These are phyloP conservation scores for Sphagnum contortum DNA, from an alignment of 225 moss, liverwort and hornwort species.

Conservation along the genomic window DNA sequence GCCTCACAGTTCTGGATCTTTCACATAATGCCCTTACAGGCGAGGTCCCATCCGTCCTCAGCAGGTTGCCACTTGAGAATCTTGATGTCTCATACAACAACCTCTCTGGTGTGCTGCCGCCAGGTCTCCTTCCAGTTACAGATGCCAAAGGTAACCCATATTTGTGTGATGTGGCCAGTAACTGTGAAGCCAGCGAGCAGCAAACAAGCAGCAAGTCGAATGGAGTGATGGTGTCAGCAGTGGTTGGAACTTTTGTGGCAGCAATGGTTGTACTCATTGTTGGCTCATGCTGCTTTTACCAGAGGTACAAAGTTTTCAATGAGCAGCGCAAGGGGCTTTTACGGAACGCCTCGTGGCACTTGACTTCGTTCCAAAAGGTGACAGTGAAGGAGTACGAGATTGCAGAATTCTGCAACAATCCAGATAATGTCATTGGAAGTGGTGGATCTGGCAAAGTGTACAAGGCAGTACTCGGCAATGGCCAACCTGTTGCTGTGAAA, in stretches of 20 bases:
- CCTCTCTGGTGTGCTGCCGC: constrained; percentile 61
- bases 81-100: constrained; percentile 77
- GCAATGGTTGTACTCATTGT: constrained; percentile 53
- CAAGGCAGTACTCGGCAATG: constrained; percentile 37
- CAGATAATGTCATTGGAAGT: constrained; percentile 45
- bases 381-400: constrained; percentile 42
- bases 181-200: constrained; percentile 7
- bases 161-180: constrained; percentile 35
- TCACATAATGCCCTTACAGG: constrained; percentile 54
- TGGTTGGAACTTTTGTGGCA: constrained; percentile 59
- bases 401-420: constrained; percentile 26
- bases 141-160: constrained; percentile 53
- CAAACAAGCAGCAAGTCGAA: not conserved
- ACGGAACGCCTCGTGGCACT: constrained; percentile 26
- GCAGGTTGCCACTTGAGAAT: constrained; percentile 27
- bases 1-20: constrained; percentile 44
- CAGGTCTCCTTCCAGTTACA: constrained; percentile 52
- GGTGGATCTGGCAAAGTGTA: constrained; percentile 55
- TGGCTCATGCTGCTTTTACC: constrained; percentile 67
- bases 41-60: constrained; percentile 28
- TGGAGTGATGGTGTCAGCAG: constrained; percentile 38
- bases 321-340: constrained; percentile 15
- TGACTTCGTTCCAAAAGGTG: constrained; percentile 52
- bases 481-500: constrained; percentile 51
- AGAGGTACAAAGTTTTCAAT: constrained; percentile 34